phyloP scores from a whole-genome alignment of 2,329 filamentous ascomycete species.

The Periconia digitata region DNA sequence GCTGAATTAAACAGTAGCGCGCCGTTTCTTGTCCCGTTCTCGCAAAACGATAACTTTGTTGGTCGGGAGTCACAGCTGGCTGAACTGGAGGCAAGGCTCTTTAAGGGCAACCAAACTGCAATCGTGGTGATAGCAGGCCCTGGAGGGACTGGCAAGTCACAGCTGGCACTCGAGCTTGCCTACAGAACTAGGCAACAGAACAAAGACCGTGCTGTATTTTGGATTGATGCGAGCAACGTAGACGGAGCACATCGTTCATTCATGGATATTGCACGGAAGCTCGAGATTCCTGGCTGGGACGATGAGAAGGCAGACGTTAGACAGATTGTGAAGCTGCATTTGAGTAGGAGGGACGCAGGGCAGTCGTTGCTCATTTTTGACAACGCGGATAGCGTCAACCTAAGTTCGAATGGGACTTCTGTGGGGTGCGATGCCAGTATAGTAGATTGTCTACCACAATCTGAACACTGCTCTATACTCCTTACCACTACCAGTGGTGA shows the following conservation, averaged over 20 bases:
- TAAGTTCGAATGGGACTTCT: constrained; percentile 7
- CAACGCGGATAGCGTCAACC: constrained; percentile 24
- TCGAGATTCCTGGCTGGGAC: constrained; percentile 27
- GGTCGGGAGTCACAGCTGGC: constrained; percentile 23
- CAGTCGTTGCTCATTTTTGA: constrained; percentile 15
- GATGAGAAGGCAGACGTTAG: constrained; percentile 4
- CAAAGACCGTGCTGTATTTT: constrained; percentile 47
- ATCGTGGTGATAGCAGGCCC: constrained; percentile 18
- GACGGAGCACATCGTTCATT: constrained; percentile 43
- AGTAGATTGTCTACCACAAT: constrained; percentile 14
- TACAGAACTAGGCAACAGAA: constrained; percentile 40
- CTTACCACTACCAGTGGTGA: constrained; percentile 16
- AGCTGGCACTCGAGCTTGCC: constrained; percentile 41
- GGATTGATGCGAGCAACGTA: constrained; percentile 45
- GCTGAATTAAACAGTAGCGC: constrained; percentile 11
- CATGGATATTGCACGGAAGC: constrained; percentile 18
- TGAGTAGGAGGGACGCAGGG: constrained; percentile 4
- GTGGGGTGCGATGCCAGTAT: constrained; percentile 18
- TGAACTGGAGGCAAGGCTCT: constrained; percentile 18
- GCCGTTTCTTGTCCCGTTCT: constrained; percentile 26
- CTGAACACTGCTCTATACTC: constrained; percentile 15
- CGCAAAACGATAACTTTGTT: constrained; percentile 24
- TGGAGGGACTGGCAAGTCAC: constrained; percentile 22
- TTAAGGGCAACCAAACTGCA: constrained; percentile 13
- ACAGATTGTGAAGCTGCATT: constrained; percentile 19